Conservation (phyloP, 441 rosid genomes). For the Rhodomyrtus psidioides region DNA sequence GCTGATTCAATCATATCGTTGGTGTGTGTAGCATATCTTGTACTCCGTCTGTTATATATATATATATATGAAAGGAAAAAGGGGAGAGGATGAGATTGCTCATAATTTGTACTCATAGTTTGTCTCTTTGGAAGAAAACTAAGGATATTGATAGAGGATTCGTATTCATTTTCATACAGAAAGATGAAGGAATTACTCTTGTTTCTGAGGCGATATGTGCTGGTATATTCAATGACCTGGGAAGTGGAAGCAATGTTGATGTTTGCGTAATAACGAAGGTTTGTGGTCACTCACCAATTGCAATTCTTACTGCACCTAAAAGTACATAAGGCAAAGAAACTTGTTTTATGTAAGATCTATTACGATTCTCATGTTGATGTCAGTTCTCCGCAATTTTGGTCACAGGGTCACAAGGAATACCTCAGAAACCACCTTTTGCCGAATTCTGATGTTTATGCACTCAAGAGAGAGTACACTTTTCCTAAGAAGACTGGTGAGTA, state of each 20-base stretch:
- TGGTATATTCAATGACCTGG: constrained; percentile 91
- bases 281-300: background rate
- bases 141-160: background rate
- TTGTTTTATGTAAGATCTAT: background rate
- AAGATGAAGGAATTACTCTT: constrained; percentile 77
- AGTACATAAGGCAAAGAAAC: background rate
- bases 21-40: background rate
- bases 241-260: constrained; percentile 99
- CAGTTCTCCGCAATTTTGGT: constrained; percentile 4
- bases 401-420: constrained; percentile 51
- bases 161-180: constrained; percentile 31
- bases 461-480: background rate
- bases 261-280: constrained; percentile 96
- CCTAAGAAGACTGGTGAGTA: background rate
- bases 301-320: background rate
- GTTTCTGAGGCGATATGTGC: constrained; percentile 83
- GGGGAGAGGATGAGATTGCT: background rate
- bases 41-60: background rate
- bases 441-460: background rate
- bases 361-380: constrained; percentile 7
- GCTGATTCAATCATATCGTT: background rate
- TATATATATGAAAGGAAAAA: background rate
- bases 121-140: background rate
- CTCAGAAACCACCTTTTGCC: background rate
- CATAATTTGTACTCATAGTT: no score